Base-by-base conservation (phyloP, 495 filamentous ascomycete species). In the Aspergillus ostianus region DNA sequence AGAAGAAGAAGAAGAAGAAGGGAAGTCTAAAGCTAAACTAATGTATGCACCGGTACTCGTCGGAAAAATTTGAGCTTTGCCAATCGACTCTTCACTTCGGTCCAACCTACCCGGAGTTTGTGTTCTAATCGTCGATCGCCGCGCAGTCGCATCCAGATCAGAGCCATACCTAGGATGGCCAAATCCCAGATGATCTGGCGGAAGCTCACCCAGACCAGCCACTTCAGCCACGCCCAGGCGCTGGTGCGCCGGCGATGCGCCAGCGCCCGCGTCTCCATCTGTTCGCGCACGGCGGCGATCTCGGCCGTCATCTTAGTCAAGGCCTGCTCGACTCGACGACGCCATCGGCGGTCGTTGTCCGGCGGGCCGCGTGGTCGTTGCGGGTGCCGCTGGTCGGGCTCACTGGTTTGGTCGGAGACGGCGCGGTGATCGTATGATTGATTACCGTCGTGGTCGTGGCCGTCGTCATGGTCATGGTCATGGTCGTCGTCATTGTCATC, bases 301-400 rank as follows among this genome's bases (percentile, higher is more conserved):
- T 98, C 94, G 15, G 93, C 87, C 46, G 92, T 94, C 79, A 98
- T 87, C 65, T 90, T 90, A 47, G 93, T 88, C 56, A 98, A 84
- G 29, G 92, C 91, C 47, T 88, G 83, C 74, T 98, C 93, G 62
- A 98, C 90, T 58, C 89, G 81, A 60, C 84, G 86, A 21, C 88
- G 86, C 91, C 93, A 96, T 65, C 83, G 84, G 46, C 74, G 68
- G 56, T 70, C 69, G 29, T 66, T 48, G 52, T 68, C 66, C 15
- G 54, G 45, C 26, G 57, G 50, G 17, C 21, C 47, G 18, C 21
- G 3, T 56, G 67, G 20, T 36, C 29, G 47, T 60, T 50, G 26
- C 57, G 59, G 55, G 56, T 56, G 46, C 49, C 36, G 12, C 47
- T 51, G 27, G 27, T 44, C n/a, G 20, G 41, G 58, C 57, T 55